Base-by-base conservation (phyloP, 2,329 filamentous ascomycete species). In the Diaporthe batatas region DNA sequence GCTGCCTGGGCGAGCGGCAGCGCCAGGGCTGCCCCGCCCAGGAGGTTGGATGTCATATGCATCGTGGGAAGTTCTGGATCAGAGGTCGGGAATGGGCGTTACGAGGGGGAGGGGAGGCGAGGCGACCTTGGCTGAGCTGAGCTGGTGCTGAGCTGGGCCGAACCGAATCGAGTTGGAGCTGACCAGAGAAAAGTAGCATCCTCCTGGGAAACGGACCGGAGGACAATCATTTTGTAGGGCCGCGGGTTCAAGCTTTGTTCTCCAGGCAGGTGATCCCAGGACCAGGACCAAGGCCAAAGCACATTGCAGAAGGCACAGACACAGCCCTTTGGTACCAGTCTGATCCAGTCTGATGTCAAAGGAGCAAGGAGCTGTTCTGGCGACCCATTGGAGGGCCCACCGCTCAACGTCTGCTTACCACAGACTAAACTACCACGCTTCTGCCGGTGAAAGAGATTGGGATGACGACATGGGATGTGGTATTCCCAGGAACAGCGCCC, bases 291-390 rank as follows among this genome's bases (percentile, higher is more conserved):
- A 14, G 32, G 21, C 29, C n/a, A n/a, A 49, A 7, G 6, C n/a
- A 49, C 36, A 39, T 11, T 36, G 34, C 34, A 36, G 59, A 23
- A 32, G 44, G 29, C 62, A 65, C 29, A 42, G 58, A 51, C 44
- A 53, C 44, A 39, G 47, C 29, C 42, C 62, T 65, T 44, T 65
- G 62, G 62, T 65, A 18, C 44, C 44, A 36, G 44, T 39, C 32
- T 67, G 62, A 67, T 67, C 44, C 44, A 36, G 44, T 39, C 32
- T 67, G 62, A 67, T 67, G 62, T 67, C 47, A 53, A 53, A 67
- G 62, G 59, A 42, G 29, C 44, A 53, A 53, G 62, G 59, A 42
- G 29, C 44, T 18, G 42, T 6, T 25, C 62, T 25, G 62, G 32
- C 29, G n/a, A 29, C 25, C 14, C 62, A 25, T 39, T 65, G 59